Percentiles rank a stretch among this genome's conserved stretches.
Conservation (phyloP, 1,284 basidiomycete genomes). For the Boletellus deceptivus region DNA sequence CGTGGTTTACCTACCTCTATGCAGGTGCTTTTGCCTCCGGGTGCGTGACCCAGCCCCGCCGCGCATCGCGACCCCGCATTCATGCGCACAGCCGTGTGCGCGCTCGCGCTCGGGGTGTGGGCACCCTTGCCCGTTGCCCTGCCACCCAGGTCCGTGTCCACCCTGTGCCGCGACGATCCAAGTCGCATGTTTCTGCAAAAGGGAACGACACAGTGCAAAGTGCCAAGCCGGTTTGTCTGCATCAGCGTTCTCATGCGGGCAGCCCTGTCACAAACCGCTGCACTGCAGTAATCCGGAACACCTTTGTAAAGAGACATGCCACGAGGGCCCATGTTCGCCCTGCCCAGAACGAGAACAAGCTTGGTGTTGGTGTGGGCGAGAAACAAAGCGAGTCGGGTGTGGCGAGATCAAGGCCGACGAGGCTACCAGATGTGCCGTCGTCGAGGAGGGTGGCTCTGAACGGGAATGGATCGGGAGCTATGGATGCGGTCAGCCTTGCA, state of each 20-base stretch:
- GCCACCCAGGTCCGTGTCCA: slow-evolving; percentile 80
- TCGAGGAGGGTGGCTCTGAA: slow-evolving; percentile 28
- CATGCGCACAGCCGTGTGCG: slow-evolving; percentile 77
- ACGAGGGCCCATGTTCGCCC: slow-evolving; percentile 66
- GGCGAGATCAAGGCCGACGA: slow-evolving; percentile 51
- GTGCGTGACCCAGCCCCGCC: slow-evolving; percentile 68
- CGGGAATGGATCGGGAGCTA: slow-evolving; percentile 68
- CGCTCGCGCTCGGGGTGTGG: slow-evolving; percentile 63
- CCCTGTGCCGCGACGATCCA: slow-evolving; percentile 56
- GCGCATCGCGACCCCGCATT: slow-evolving; percentile 77
- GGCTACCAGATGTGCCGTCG: slow-evolving; percentile 11
- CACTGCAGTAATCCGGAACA: slow-evolving; percentile 67
- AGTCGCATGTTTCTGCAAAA: slow-evolving; percentile 66
- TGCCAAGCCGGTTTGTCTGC: slow-evolving; percentile 48
- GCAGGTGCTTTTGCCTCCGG: slow-evolving; percentile 82
- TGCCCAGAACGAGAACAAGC: slow-evolving; percentile 57
- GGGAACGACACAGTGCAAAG: slow-evolving; percentile 57
- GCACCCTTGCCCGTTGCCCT: slow-evolving; percentile 70
- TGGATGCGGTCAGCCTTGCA: slow-evolving; percentile 63
- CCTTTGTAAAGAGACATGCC: slow-evolving; percentile 59
- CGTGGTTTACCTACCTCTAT: too few relatives aligned
- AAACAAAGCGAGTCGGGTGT: slow-evolving; percentile 59
- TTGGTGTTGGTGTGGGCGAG: slow-evolving; percentile 78
- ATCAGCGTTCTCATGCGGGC: slow-evolving; percentile 48
- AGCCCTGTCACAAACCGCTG: slow-evolving; percentile 56